These are phyloP conservation scores for Mortierella hygrophila DNA, from an alignment of 192 early-diverging fungal species.

Conservation along the genomic window DNA sequence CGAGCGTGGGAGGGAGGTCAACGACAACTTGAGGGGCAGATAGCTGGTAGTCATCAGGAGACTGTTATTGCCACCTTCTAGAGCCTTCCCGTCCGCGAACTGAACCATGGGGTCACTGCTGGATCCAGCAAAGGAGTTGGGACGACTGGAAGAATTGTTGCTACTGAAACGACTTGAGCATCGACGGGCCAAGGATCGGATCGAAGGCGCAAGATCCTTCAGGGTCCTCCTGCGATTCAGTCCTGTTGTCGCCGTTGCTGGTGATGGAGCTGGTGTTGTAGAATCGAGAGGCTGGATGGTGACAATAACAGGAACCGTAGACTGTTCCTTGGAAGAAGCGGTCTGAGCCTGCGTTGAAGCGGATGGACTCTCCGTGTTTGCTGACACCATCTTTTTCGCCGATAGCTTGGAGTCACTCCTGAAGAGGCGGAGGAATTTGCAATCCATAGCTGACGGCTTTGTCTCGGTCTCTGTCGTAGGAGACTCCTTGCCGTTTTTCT, in stretches of 20 bases:
- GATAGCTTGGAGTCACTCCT: background rate
- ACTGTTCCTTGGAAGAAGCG: background rate
- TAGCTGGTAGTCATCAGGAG: background rate
- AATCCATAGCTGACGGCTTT: background rate
- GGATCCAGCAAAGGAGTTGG: conserved; percentile 39
- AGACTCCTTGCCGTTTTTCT: background rate
- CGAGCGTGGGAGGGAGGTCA: background rate
- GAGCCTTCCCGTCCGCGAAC: background rate
- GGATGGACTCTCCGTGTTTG: background rate
- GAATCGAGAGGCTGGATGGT: background rate
- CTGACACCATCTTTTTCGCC: background rate
- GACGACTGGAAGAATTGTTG: conserved; percentile 13
- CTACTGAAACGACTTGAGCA: conserved; percentile 30
- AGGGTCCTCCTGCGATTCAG: conserved; percentile 28
- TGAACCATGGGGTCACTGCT: conserved; percentile 30
- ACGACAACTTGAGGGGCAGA: background rate
- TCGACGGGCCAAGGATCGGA: conserved; percentile 43
- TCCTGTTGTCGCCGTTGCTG: background rate
- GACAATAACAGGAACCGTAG: background rate
- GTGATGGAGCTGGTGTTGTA: background rate
- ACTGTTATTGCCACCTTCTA: background rate
- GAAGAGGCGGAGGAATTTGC: background rate
- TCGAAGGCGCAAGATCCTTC: conserved; percentile 36
- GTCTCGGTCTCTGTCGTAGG: background rate
- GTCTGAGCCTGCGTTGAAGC: background rate